A percentile compares a stretch with the other conserved stretches of the same genome.
phyloP scores from a whole-genome alignment of 2,329 filamentous ascomycete species.

The Thelonectria olida region DNA sequence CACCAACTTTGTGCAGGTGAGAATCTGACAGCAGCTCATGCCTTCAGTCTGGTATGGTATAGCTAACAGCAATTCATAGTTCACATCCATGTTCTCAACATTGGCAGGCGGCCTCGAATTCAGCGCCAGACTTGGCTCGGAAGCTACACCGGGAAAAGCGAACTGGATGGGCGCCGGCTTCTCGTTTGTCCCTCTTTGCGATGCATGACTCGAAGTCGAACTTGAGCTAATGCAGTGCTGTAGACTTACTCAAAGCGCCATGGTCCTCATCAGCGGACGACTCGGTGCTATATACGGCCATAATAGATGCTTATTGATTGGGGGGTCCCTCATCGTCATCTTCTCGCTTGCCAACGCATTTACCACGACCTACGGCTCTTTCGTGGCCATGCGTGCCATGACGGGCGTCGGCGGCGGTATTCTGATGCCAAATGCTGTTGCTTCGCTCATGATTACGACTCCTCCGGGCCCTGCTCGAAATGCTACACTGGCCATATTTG shows the following conservation, averaged over 20 bases:
- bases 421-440: conserved; percentile 63
- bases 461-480: conserved; percentile 57
- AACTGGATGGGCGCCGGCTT: too few species aligned
- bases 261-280: conserved; percentile 61
- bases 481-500: conserved; percentile 56
- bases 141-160: too few species aligned
- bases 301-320: conserved; percentile 54
- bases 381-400: conserved; percentile 55
- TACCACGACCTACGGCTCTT: conserved; percentile 51
- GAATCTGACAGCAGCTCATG: too few species aligned
- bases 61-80: too few species aligned
- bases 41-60: background rate
- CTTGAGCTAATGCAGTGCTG: too few species aligned
- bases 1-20: too few species aligned
- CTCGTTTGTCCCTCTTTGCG: too few species aligned
- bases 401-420: conserved; percentile 58
- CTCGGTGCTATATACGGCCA: conserved; percentile 63
- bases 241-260: conserved; percentile 59
- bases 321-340: conserved; percentile 48
- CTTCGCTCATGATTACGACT: conserved; percentile 57
- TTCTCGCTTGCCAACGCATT: conserved; percentile 11
- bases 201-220: too few species aligned
- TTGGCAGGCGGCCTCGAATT: too few species aligned
- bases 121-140: too few species aligned
- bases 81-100: too few species aligned